Evolutionary conservation across 2,329 filamentous ascomycete genomes (phyloP).

Genomic region (Fusarium goolgardi): DNA sequence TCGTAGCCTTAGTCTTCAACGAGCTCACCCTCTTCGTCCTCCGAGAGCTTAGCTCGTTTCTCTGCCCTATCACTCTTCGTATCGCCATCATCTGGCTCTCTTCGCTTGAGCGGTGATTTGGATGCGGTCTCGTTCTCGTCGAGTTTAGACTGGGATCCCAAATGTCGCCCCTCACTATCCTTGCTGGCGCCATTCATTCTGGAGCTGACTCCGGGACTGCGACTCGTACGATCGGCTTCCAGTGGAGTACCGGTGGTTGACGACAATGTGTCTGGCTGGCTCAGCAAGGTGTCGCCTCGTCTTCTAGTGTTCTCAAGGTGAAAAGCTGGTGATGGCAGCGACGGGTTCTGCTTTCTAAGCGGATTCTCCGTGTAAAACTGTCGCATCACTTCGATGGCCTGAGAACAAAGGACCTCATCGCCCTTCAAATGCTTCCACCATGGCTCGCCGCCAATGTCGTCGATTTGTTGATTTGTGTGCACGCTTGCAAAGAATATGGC

Average conservation of each 20-base stretch:
- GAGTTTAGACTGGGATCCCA: constrained; percentile 54
- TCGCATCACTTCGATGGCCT: constrained; percentile 81
- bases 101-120: constrained; percentile 57
- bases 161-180: constrained; percentile 47
- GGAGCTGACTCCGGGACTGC: constrained; percentile 61
- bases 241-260: constrained; percentile 63
- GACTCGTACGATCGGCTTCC: constrained; percentile 61
- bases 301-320: constrained; percentile 67
- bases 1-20: constrained; percentile 49
- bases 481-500: constrained; percentile 88
- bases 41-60: constrained; percentile 59
- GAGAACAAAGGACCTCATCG: constrained; percentile 74
- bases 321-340: constrained; percentile 66
- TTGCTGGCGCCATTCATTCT: constrained; percentile 56
- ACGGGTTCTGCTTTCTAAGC: constrained; percentile 66
- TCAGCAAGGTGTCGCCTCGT: constrained; percentile 57
- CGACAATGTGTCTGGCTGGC: constrained; percentile 59
- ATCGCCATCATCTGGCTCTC: constrained; percentile 53
- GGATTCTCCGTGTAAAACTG: constrained; percentile 75
- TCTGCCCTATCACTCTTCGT: constrained; percentile 53
- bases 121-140: constrained; percentile 49
- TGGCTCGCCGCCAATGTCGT: constrained; percentile 77
- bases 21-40: constrained; percentile 64
- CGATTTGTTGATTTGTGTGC: constrained; percentile 78
- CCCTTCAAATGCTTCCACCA: constrained; percentile 90